Evolutionary conservation across 2,329 filamentous ascomycete genomes (phyloP).

Genomic region (Fusarium sp.): DNA sequence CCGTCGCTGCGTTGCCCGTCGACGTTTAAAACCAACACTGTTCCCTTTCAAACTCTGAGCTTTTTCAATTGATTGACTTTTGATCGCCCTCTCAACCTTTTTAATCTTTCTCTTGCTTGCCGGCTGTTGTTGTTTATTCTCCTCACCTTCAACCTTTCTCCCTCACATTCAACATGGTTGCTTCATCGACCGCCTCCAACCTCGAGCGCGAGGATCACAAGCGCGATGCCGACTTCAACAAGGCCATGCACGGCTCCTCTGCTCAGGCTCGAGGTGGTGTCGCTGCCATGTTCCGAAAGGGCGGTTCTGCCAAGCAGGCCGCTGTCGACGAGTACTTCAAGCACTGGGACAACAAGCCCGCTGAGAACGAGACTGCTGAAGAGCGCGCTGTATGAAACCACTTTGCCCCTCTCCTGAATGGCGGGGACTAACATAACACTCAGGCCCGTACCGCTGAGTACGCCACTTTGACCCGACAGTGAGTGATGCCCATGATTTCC

Average conservation of each 20-base stretch:
- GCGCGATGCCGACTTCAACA: slow-evolving; percentile 92
- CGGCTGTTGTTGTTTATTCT: slow-evolving; percentile 10
- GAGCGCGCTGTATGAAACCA: slow-evolving; percentile 74
- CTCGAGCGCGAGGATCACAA: slow-evolving; percentile 86
- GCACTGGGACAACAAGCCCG: slow-evolving; percentile 91
- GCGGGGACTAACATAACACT: slow-evolving; percentile 31
- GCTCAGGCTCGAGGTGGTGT: slow-evolving; percentile 78
- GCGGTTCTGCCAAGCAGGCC: slow-evolving; percentile 77
- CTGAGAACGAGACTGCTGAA: slow-evolving; percentile 82
- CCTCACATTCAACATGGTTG: slow-evolving; percentile 56
- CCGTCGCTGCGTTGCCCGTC: slow-evolving; percentile 31
- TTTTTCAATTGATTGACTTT: slow-evolving; percentile 16
- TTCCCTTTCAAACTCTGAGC: slow-evolving; percentile 24
- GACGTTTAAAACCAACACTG: slow-evolving; percentile 39
- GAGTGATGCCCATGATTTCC: slow-evolving; percentile 51
- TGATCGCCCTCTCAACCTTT: slow-evolving; percentile 17
- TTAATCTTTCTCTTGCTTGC: background rate
- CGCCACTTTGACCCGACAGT: slow-evolving; percentile 92
- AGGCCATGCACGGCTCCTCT: slow-evolving; percentile 82
- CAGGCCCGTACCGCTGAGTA: slow-evolving; percentile 87
- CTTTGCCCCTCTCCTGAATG: slow-evolving; percentile 26
- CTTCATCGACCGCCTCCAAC: slow-evolving; percentile 49
- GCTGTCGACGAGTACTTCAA: slow-evolving; percentile 95
- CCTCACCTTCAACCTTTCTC: slow-evolving; percentile 17
- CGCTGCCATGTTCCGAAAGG: slow-evolving; percentile 86